These are phyloP conservation scores for Septoria petroselini DNA, from an alignment of 2,329 filamentous ascomycete species.

Conservation along the genomic window DNA sequence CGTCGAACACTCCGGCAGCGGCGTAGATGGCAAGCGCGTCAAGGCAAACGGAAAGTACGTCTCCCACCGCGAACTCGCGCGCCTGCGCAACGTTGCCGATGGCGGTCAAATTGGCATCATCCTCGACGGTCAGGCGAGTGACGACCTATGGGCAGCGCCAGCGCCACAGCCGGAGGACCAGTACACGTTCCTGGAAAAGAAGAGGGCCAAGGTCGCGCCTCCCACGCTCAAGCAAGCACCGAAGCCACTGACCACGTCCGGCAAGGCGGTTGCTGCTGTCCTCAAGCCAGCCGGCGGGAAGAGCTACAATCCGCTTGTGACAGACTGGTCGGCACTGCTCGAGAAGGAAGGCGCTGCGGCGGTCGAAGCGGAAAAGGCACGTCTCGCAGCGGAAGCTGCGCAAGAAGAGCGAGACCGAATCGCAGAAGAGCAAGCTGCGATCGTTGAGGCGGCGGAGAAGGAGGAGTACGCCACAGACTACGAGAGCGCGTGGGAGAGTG, in stretches of 20 bases:
- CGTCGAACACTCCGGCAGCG: constrained; percentile 59
- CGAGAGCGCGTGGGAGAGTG: constrained; percentile 92
- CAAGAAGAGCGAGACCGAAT: constrained; percentile 67
- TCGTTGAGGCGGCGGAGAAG: constrained; percentile 71
- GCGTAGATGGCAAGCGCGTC: constrained; percentile 68
- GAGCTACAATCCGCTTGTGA: constrained; percentile 88
- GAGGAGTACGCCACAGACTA: constrained; percentile 58
- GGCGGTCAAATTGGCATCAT: constrained; percentile 60
- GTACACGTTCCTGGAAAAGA: constrained; percentile 62
- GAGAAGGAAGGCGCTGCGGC: constrained; percentile 73
- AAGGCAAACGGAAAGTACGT: constrained; percentile 68
- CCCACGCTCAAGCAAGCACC: constrained; percentile 72
- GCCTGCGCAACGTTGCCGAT: constrained; percentile 71
- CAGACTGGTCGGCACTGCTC: constrained; percentile 78
- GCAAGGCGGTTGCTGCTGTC: constrained; percentile 75
- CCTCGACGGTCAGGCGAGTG: constrained; percentile 54
- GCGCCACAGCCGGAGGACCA: constrained; percentile 49
- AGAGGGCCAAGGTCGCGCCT: constrained; percentile 67
- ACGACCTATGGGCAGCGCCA: constrained; percentile 74
- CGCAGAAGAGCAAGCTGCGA: constrained; percentile 68
- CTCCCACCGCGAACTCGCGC: constrained; percentile 75
- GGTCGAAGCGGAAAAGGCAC: constrained; percentile 72
- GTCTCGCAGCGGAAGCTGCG: constrained; percentile 63
- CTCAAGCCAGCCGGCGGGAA: constrained; percentile 74
- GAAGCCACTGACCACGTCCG: constrained; percentile 76